Base-by-base conservation (phyloP, 441 rosid species). In the Bruguiera hainesii region DNA sequence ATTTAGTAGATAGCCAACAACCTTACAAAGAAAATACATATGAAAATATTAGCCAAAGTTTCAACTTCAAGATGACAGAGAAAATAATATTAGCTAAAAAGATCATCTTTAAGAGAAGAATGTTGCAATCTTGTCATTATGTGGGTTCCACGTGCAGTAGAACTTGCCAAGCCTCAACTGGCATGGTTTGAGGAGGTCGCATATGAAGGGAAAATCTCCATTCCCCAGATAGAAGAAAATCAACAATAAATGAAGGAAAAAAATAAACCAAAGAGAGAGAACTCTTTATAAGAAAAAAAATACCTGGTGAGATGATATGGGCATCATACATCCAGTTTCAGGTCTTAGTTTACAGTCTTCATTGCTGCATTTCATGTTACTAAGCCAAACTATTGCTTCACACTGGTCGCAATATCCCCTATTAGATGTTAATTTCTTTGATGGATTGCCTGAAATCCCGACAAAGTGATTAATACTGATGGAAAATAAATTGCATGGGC, bases 391-490 rank as follows among this genome's bases (percentile, higher is more conserved):
- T 50, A 92, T 56, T 33, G 84, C 61, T 37, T 78, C 75, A 76
- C 96, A 89, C 30, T 51, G 70, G 53, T 58, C 28, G 61, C 96
- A 90, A 33, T 81, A 86, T 56, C 94, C 97, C 68, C 97, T 79
- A 53, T 80, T 73, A 53, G 86, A 79, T 66, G 75, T 71, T 61
- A 86, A 66, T 65, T 65, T 77, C 76, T 77, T 83, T 11, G 83
- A 82, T 39, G 73, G 70, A 63, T 66, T 74, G 25, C 81, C 89
- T 79, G 75, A 76, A 73, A 76, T 74, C 58, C 20, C 59, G 46
- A 68, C 50, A 46, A 33, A 29, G 25, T 7, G 25, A 26, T 50
- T 42, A 56, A 42, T 23, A 64, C 51, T 19, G 60, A 60, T 63
- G 46, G 59, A 15, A 4, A 61, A 39, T 10, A 19, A 35, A 57